A percentile compares a stretch with the other conserved stretches of the same genome.
phyloP scores from a whole-genome alignment of 2,329 filamentous ascomycete genomes.

The Claviceps sp. region DNA sequence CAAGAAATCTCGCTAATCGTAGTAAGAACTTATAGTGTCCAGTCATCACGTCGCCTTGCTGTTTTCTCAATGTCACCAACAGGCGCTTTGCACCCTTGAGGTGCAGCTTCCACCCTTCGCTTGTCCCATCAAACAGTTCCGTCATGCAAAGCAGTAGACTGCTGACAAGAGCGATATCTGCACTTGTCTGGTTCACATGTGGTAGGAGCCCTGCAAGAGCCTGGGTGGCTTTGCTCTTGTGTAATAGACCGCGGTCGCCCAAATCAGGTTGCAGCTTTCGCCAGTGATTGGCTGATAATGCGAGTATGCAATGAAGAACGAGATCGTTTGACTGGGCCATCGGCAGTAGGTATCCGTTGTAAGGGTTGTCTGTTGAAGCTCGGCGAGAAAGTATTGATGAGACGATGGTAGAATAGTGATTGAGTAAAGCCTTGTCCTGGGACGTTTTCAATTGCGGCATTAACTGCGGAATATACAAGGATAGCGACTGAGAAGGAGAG shows the following conservation, averaged over 20 bases:
- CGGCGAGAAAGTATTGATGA: slow-evolving; percentile 20
- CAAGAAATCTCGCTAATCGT: slow-evolving; percentile 19
- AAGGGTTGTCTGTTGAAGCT: slow-evolving; percentile 16
- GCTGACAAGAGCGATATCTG: slow-evolving; percentile 23
- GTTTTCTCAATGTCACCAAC: slow-evolving; percentile 18
- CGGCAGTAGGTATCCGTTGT: slow-evolving; percentile 19
- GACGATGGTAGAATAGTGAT: slow-evolving; percentile 22
- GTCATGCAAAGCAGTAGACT: slow-evolving; percentile 29
- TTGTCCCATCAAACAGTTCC: slow-evolving; percentile 28
- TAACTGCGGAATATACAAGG: slow-evolving; percentile 16
- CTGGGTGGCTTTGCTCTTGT: slow-evolving; percentile 20
- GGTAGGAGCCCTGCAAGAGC: slow-evolving; percentile 19
- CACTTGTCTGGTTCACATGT: slow-evolving; percentile 18
- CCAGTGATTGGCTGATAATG: slow-evolving; percentile 22
- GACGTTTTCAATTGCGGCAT: slow-evolving; percentile 17
- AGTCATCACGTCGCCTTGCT: slow-evolving; percentile 19
- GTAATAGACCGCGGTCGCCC: slow-evolving; percentile 16
- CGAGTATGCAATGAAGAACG: slow-evolving; percentile 20
- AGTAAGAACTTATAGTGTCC: slow-evolving; percentile 26
- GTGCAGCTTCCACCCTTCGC: slow-evolving; percentile 28
- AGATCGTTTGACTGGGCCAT: slow-evolving; percentile 20
- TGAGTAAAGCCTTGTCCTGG: slow-evolving; percentile 19
- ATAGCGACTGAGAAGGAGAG: slow-evolving; percentile 10
- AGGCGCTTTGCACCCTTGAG: slow-evolving; percentile 27
- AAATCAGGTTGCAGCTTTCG: slow-evolving; percentile 19